These are phyloP conservation scores for Phytopythium vexans DNA, from an alignment of 352 stramenopile genomes.

Conservation along the genomic window DNA sequence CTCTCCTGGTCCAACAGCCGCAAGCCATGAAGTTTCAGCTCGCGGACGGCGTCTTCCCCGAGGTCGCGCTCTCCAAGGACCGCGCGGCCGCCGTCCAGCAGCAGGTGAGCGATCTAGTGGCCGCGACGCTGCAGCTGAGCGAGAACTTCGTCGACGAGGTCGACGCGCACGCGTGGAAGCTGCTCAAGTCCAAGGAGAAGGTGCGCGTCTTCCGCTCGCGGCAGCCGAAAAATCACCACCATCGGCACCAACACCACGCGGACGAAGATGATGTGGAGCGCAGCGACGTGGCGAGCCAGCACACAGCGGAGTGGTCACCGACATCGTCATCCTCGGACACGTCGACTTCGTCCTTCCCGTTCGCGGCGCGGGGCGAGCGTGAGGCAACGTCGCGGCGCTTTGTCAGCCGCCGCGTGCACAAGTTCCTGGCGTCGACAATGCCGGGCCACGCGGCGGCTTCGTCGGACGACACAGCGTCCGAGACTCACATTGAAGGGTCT, in stretches of 20 bases:
- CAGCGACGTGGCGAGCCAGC: background rate
- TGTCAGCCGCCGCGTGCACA: background rate
- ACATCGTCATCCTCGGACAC: slow-evolving; percentile 1
- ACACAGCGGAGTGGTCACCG: slow-evolving; percentile 4
- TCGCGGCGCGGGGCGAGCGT: too few relatives aligned
- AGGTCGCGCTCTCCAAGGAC: slow-evolving; percentile 19
- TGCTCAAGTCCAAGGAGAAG: slow-evolving; percentile 34
- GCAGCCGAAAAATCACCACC: background rate
- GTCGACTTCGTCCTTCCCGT: background rate
- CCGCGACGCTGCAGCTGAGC: slow-evolving; percentile 31
- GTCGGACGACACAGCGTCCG: too few relatives aligned
- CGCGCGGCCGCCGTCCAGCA: slow-evolving; percentile 16
- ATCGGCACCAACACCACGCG: background rate
- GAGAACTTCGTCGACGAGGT: slow-evolving; percentile 31
- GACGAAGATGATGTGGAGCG: background rate
- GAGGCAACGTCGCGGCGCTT: background rate
- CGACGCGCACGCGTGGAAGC: slow-evolving; percentile 33
- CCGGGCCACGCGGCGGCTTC: too few relatives aligned
- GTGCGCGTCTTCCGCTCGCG: slow-evolving; percentile 33
- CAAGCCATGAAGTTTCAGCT: slow-evolving; percentile 30
- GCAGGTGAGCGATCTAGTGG: slow-evolving; percentile 26
- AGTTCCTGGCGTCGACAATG: slow-evolving; percentile 1
- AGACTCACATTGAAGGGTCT: too few relatives aligned
- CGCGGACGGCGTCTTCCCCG: slow-evolving; percentile 25
- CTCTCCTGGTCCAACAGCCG: background rate